Conservation (phyloP, 2,329 filamentous ascomycete species). For the Colletotrichum cordylinicola region DNA sequence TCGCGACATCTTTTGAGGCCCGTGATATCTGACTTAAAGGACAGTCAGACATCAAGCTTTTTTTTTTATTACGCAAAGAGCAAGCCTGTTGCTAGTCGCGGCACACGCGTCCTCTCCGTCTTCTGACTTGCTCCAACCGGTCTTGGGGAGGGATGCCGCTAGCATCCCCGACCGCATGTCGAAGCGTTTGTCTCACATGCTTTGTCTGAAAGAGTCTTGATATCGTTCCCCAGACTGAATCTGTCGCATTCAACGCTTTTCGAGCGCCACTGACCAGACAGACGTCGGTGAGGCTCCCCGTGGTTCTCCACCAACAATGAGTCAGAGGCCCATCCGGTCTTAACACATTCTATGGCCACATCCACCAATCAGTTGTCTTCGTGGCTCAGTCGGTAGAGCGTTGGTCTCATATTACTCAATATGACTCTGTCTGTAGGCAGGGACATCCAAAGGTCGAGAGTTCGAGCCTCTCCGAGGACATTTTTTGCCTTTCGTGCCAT, state of each 20-base stretch:
- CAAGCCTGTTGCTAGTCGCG: background rate
- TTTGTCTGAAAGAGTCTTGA: background rate
- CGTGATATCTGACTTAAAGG: background rate
- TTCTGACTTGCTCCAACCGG: background rate
- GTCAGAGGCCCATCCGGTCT: background rate
- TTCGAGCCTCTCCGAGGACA: constrained; percentile 21
- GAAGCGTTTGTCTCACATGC: background rate
- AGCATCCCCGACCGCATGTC: background rate
- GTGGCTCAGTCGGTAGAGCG: constrained; percentile 21
- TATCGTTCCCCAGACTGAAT: background rate
- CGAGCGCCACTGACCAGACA: background rate
- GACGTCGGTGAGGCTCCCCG: background rate
- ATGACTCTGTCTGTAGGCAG: background rate
- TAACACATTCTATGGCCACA: accelerated
- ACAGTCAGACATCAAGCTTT: background rate
- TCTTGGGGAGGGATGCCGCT: background rate
- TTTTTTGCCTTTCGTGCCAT: background rate
- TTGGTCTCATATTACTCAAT: constrained; percentile 18
- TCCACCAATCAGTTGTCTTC: background rate
- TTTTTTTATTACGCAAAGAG: background rate
- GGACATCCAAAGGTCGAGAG: constrained; percentile 22
- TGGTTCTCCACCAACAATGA: background rate
- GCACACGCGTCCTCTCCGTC: background rate
- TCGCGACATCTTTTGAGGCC: background rate
- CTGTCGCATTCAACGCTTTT: background rate